Percentiles rank a stretch among this genome's conserved stretches.
phyloP scores from a whole-genome alignment of 2,329 filamentous ascomycete species.

The Aspergillus niger region DNA sequence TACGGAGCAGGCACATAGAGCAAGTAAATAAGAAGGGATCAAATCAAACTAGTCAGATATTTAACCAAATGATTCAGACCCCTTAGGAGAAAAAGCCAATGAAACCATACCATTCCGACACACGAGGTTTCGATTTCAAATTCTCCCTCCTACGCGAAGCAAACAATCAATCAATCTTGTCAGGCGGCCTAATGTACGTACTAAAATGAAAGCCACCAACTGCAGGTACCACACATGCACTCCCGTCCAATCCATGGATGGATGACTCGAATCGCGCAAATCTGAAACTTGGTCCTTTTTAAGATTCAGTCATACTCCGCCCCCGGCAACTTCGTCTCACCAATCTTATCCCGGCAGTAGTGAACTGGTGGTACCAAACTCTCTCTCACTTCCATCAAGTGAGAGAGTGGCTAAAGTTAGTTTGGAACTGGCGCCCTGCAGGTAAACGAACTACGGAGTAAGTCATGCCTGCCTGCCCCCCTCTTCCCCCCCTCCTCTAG shows the following conservation, averaged over 20 bases:
- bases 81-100: neutral
- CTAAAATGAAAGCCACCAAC: neutral
- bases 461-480: neutral
- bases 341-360: neutral
- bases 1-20: no score
- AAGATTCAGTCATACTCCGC: neutral
- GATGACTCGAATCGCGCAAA: neutral
- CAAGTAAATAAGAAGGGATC: no score
- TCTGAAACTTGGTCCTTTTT: neutral
- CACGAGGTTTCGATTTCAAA: slow-evolving; percentile 1
- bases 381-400: neutral
- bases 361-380: neutral
- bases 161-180: neutral
- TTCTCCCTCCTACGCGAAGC: neutral
- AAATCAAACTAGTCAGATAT: no score
- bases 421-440: neutral
- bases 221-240: neutral
- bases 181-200: neutral
- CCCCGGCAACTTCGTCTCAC: neutral
- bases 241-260: neutral
- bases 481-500: no score
- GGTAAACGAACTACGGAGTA: neutral
- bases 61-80: neutral
- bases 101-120: neutral
- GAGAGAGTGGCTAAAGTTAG: neutral